Conservation (phyloP, 768 basidiomycete genomes). For the Austroboletus eburneus region DNA sequence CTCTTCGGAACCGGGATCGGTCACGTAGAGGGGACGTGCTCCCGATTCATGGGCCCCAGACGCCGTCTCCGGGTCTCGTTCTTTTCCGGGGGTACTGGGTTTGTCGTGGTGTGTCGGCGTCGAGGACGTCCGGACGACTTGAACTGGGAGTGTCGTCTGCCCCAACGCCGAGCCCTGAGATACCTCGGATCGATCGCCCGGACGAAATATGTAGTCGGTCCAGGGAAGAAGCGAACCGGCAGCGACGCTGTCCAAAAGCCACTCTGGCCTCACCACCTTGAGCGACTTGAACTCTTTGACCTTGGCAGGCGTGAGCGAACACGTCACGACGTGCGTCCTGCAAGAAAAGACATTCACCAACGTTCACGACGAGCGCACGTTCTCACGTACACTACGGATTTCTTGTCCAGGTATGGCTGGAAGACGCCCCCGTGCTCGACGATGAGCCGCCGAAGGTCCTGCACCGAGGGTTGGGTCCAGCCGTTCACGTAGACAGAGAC, state of each 20-base stretch:
- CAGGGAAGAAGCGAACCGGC: constrained; percentile 71
- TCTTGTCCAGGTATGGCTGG: constrained; percentile 79
- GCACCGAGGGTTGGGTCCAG: constrained; percentile 81
- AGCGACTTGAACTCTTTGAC: constrained; percentile 82
- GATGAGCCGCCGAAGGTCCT: constrained; percentile 77
- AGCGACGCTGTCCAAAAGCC: constrained; percentile 81
- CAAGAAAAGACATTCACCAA: neutral
- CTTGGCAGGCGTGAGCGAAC: constrained; percentile 86
- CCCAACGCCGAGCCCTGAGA: constrained; percentile 41
- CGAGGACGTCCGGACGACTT: constrained; percentile 5
- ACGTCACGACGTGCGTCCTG: constrained; percentile 90
- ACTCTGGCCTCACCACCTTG: constrained; percentile 87
- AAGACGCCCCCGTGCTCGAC: constrained; percentile 79
- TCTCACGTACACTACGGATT: constrained; percentile 65
- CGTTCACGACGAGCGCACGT: no score
- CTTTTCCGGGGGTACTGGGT: no score
- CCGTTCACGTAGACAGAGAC: constrained; percentile 90
- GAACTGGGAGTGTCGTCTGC: constrained; percentile 16
- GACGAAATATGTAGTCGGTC: constrained; percentile 64
- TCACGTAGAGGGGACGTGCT: constrained; percentile 31
- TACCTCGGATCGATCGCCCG: constrained; percentile 43
- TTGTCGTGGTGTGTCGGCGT: neutral
- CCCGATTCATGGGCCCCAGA: constrained; percentile 8
- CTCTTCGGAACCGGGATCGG: constrained; percentile 40
- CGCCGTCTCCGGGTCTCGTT: no score